phyloP scores from a whole-genome alignment of 805 yeast species.

The Myxozyma monticola region DNA sequence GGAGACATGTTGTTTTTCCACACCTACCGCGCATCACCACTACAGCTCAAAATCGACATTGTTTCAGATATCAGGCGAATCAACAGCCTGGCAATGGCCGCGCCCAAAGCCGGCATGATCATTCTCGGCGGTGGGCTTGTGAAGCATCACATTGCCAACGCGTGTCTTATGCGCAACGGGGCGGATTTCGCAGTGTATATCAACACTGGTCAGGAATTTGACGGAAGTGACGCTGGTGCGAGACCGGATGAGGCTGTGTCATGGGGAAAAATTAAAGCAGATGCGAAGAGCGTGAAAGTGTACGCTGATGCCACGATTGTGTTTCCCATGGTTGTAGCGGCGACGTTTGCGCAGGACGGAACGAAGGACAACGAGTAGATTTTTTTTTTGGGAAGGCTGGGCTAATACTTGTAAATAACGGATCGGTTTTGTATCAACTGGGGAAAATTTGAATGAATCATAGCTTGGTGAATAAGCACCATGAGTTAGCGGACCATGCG shows the following conservation, averaged over 20 bases:
- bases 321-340: conserved; percentile 95
- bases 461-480: too few species aligned
- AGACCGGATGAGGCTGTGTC: conserved; percentile 98
- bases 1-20: conserved; percentile 99
- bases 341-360: conserved; percentile 66
- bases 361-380: background rate
- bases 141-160: conserved; percentile 97
- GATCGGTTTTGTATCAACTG: too few species aligned
- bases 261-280: conserved; percentile 98
- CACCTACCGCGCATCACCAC: conserved; percentile 91
- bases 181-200: conserved; percentile 97
- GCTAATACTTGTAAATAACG: too few species aligned
- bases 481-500: too few species aligned
- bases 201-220: conserved; percentile 98
- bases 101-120: conserved; percentile 91
- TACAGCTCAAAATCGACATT: conserved; percentile 83
- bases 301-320: conserved; percentile 94
- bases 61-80: conserved; percentile 91
- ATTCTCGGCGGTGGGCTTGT: conserved; percentile 94
- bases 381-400: too few species aligned
- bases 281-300: conserved; percentile 86
- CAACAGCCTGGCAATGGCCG: conserved; percentile 93
- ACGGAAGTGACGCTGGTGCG: conserved; percentile 99
- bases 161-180: conserved; percentile 98
- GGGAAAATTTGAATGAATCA: too few species aligned